Evolutionary conservation across 1,284 basidiomycete species (phyloP).

Genomic region (Pterula multifida): DNA sequence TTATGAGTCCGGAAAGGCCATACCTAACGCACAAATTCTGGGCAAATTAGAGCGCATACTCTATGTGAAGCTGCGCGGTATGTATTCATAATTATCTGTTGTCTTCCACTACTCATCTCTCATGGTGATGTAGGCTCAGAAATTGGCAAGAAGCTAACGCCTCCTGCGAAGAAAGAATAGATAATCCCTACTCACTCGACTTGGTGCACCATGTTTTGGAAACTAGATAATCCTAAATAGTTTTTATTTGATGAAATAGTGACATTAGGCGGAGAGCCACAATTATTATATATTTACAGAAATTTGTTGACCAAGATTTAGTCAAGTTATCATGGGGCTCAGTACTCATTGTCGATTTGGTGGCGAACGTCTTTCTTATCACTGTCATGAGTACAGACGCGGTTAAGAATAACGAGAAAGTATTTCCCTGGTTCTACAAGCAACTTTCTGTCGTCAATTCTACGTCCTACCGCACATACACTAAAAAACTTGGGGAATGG

Average conservation of each 20-base stretch:
- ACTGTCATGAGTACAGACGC: neutral
- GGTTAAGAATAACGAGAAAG: neutral
- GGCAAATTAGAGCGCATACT: constrained; percentile 86
- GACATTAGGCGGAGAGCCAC: no score
- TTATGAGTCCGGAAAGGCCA: constrained; percentile 83
- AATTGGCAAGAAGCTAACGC: constrained; percentile 76
- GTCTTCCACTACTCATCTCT: constrained; percentile 5
- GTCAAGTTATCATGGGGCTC: no score
- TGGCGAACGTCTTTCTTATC: no score
- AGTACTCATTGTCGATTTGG: no score
- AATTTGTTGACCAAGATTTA: no score
- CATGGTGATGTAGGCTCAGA: constrained; percentile 58
- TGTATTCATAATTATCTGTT: constrained; percentile 14
- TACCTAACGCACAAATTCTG: constrained; percentile 85
- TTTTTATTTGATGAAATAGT: no score
- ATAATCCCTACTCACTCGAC: no score
- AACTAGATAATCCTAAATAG: no score
- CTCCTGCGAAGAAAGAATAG: constrained; percentile 55
- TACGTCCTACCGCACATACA: constrained; percentile 13
- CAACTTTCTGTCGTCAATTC: constrained; percentile 17
- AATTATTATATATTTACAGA: no score
- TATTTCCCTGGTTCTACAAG: constrained; percentile 5
- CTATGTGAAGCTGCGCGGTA: constrained; percentile 88
- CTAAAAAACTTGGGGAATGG: constrained; percentile 23
- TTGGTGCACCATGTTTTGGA: no score